A percentile compares a stretch with the other conserved stretches of the same genome.
phyloP scores from a whole-genome alignment of 2,329 filamentous ascomycete genomes.

The Fusarium sp. region DNA sequence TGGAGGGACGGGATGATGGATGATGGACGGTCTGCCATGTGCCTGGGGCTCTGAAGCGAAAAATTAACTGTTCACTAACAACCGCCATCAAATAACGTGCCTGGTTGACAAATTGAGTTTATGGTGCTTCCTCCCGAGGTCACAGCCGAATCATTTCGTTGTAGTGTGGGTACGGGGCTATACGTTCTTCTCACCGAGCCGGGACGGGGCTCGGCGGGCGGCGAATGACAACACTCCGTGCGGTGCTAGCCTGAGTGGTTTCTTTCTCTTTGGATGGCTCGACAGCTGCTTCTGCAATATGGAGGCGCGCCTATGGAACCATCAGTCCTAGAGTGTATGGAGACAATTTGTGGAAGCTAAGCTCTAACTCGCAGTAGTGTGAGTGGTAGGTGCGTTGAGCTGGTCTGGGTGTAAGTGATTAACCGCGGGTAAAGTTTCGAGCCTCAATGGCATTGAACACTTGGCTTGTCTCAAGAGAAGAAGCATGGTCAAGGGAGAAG shows the following conservation, averaged over 20 bases:
- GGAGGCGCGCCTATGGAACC: conserved; percentile 43
- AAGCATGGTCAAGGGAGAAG: background rate
- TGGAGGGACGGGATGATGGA: conserved; percentile 32
- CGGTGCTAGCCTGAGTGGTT: conserved; percentile 22
- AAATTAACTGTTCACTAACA: conserved; percentile 21
- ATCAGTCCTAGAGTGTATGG: conserved; percentile 22
- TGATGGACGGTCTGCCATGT: conserved; percentile 26
- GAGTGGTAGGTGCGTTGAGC: conserved; percentile 20
- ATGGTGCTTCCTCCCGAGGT: conserved; percentile 28
- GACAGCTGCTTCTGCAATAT: conserved; percentile 8
- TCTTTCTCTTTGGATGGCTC: conserved; percentile 23
- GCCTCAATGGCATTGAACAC: conserved; percentile 5
- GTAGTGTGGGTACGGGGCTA: background rate
- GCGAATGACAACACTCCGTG: conserved; percentile 8
- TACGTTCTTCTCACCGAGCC: conserved; percentile 42
- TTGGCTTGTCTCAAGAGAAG: conserved; percentile 18
- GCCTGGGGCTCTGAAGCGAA: conserved; percentile 18
- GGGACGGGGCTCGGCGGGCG: conserved; percentile 1
- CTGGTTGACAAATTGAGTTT: conserved; percentile 21
- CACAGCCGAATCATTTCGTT: conserved; percentile 27
- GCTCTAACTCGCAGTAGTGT: conserved; percentile 20
- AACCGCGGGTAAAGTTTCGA: conserved; percentile 32
- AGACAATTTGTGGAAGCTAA: conserved; percentile 18
- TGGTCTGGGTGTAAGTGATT: conserved; percentile 29
- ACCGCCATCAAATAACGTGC: conserved; percentile 15